Base-by-base conservation (phyloP, 2,329 filamentous ascomycete species). In the Myriangium duriaei region DNA sequence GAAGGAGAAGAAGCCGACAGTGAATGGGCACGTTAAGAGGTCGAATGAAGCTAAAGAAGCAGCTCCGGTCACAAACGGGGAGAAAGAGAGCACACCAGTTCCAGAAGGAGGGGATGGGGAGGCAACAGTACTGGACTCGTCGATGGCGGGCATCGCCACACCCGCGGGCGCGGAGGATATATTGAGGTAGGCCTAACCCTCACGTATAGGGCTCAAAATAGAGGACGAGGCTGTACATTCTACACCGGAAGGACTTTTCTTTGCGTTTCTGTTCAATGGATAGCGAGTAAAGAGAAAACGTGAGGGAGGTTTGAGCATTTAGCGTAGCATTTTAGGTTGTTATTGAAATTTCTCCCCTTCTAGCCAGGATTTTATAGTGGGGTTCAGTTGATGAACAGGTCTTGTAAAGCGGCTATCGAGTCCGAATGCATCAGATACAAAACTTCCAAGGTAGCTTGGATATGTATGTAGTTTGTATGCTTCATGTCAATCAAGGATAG, bases 281-380 rank as follows among this genome's bases (percentile, higher is more conserved):
- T n/a, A n/a, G n/a, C n/a, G n/a, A n/a, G n/a, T n/a, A n/a, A n/a
- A n/a, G n/a, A n/a, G n/a, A n/a, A n/a, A n/a, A n/a, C n/a, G n/a
- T n/a, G n/a, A n/a, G n/a, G n/a, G n/a, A n/a, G n/a, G n/a, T n/a
- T n/a, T n/a, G n/a, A n/a, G n/a, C n/a, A 13, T 7, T 32, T 39
- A 30, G 32, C 36, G 26, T 39, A 12, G 36, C 17, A 26, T 7
- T 39, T 39, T n/a, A 39, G 30, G 29, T 29, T 32, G 32, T 39
- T 7, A 32, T n/a, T n/a, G n/a, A 39, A 39, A 39, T 17, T 26
- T 4, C 5, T 35, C 31, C 11, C 10, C 11, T 33, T 33, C 12
- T 33, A 9, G n/a, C n/a, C n/a, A n/a, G n/a, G n/a, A n/a, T n/a
- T n/a, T n/a, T n/a, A n/a, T n/a, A n/a, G n/a, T n/a, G n/a, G n/a